phyloP scores from a whole-genome alignment of 2,329 filamentous ascomycete genomes.

The Sporothrix pallida region DNA sequence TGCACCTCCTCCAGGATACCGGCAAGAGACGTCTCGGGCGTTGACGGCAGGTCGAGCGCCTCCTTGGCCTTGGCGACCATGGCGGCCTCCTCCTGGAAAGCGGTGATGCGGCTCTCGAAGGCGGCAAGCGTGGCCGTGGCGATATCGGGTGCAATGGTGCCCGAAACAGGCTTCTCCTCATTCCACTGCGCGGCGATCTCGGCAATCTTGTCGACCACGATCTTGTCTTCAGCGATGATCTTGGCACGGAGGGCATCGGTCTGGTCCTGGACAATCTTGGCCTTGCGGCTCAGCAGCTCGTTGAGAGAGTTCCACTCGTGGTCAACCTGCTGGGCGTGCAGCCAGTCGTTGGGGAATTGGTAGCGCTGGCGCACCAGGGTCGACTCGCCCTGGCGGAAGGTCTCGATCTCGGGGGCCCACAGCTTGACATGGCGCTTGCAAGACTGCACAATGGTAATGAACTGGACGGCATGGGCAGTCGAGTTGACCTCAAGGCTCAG shows the following conservation, averaged over 20 bases:
- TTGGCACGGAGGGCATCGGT: constrained; percentile 94
- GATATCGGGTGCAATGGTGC: constrained; percentile 86
- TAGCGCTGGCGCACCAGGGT: constrained; percentile 90
- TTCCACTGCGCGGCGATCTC: constrained; percentile 90
- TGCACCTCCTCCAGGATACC: constrained; percentile 93
- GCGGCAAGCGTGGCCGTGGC: constrained; percentile 80
- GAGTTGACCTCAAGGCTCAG: constrained; percentile 93
- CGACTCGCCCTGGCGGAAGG: constrained; percentile 93
- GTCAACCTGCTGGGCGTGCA: constrained; percentile 94
- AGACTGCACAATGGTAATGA: constrained; percentile 96
- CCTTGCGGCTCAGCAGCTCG: constrained; percentile 88
- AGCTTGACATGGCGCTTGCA: constrained; percentile 92
- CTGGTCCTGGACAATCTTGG: constrained; percentile 94
- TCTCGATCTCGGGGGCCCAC: constrained; percentile 95
- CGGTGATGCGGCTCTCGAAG: constrained; percentile 85
- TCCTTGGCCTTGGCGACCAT: constrained; percentile 98
- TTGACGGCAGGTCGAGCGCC: constrained; percentile 85
- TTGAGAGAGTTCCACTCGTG: constrained; percentile 94
- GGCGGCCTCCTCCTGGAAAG: constrained; percentile 83
- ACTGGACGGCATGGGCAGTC: constrained; percentile 94
- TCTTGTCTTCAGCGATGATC: constrained; percentile 90
- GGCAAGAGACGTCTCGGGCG: constrained; percentile 79
- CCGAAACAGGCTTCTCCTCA: constrained; percentile 95
- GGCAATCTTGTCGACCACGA: constrained; percentile 84
- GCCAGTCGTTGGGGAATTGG: constrained; percentile 91